phyloP scores from a whole-genome alignment of 1,284 basidiomycete species.

The Cryptococcus floricola region DNA sequence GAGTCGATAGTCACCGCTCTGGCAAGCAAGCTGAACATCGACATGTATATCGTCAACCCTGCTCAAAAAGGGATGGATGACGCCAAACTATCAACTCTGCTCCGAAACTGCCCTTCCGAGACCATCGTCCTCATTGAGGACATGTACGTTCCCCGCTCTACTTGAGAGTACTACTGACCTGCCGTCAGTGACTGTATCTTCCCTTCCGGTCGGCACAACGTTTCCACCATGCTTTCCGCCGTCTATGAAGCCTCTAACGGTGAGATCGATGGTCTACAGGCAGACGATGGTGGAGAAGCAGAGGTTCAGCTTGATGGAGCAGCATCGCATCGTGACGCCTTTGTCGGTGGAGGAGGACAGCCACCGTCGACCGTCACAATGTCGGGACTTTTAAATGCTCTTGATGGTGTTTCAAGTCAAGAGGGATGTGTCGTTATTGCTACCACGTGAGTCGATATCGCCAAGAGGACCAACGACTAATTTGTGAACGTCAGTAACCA shows the following conservation, averaged over 20 bases:
- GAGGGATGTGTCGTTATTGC: slow-evolving; percentile 16
- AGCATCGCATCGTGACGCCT: neutral
- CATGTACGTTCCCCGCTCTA: slow-evolving; percentile 19
- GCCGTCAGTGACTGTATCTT: slow-evolving; percentile 15
- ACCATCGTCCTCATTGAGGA: slow-evolving; percentile 34
- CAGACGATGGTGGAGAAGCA: neutral
- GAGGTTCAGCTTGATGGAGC: neutral
- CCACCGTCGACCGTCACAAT: slow-evolving; percentile 27
- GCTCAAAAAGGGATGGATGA: slow-evolving; percentile 34
- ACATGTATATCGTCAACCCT: slow-evolving; percentile 33
- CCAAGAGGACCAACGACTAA: neutral
- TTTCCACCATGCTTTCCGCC: neutral
- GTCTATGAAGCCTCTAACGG: neutral
- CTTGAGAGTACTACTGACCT: neutral
- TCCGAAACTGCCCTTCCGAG: slow-evolving; percentile 24
- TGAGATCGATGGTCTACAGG: neutral
- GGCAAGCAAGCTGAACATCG: slow-evolving; percentile 24
- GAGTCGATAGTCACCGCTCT: slow-evolving; percentile 21
- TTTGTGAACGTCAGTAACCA: slow-evolving; percentile 17
- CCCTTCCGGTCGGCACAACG: neutral
- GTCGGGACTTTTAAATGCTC: slow-evolving; percentile 33
- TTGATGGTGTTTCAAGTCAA: slow-evolving; percentile 35
- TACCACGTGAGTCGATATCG: slow-evolving; percentile 7
- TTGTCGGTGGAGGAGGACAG: slow-evolving; percentile 13
- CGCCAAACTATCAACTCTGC: slow-evolving; percentile 23